Evolutionary conservation across 805 yeast species (phyloP).

Genomic region (Ascoidea asiatica): DNA sequence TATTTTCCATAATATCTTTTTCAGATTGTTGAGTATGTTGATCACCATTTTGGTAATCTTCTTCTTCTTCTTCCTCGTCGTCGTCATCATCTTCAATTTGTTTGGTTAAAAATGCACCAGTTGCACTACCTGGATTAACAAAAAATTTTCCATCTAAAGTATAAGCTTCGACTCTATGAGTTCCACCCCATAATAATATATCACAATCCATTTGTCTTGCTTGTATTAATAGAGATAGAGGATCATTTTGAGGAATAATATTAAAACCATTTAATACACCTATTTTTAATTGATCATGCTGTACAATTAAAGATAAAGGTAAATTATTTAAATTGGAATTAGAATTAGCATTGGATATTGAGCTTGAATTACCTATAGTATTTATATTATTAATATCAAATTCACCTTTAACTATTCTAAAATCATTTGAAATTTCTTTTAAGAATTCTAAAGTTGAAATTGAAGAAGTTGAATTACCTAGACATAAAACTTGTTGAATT

Average conservation of each 20-base stretch:
- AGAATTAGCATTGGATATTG: slow-evolving; percentile 6
- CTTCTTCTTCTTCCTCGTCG: slow-evolving; percentile 21
- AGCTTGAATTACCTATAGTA: slow-evolving; percentile 12
- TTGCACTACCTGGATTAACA: slow-evolving; percentile 93
- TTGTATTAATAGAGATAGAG: slow-evolving; percentile 63
- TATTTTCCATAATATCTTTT: slow-evolving; percentile 7
- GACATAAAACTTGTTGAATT: slow-evolving; percentile 70
- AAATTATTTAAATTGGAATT: slow-evolving; percentile 13
- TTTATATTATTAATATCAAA: slow-evolving; percentile 36
- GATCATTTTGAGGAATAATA: slow-evolving; percentile 76
- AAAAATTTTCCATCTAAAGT: slow-evolving; percentile 87
- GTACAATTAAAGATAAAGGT: slow-evolving; percentile 53
- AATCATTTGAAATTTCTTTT: slow-evolving; percentile 53
- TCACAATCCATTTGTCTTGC: slow-evolving; percentile 92
- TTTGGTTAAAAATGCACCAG: slow-evolving; percentile 73
- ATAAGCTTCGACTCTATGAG: slow-evolving; percentile 87
- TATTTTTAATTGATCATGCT: slow-evolving; percentile 57
- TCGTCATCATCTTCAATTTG: slow-evolving; percentile 44
- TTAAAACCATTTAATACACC: slow-evolving; percentile 82
- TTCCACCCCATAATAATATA: slow-evolving; percentile 83
- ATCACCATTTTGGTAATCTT: slow-evolving; percentile 17
- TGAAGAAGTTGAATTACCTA: slow-evolving; percentile 74
- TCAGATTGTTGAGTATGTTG: slow-evolving; percentile 13
- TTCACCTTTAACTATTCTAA: slow-evolving; percentile 73
- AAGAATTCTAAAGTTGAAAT: slow-evolving; percentile 50